phyloP scores from a whole-genome alignment of 305 asterid genomes.

The Fraxinus velutina region DNA sequence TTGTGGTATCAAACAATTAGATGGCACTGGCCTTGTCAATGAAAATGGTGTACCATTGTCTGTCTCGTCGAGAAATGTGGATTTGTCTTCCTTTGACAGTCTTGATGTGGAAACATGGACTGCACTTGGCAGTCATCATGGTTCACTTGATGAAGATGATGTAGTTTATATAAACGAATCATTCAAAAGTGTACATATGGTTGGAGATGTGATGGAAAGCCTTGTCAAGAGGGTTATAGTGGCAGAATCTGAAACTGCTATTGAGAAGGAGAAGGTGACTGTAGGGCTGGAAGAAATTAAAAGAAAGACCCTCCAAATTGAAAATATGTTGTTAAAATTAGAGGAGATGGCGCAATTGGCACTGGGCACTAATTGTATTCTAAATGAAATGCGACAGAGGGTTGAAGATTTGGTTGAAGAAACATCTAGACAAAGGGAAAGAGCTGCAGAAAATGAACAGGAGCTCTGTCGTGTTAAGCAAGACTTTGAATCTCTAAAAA shows the following conservation, averaged over 20 bases:
- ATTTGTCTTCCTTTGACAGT: constrained; percentile 49
- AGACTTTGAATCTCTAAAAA: constrained; percentile 86
- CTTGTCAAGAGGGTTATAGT: constrained; percentile 76
- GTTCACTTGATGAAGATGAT: constrained; percentile 61
- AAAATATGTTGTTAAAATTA: constrained; percentile 71
- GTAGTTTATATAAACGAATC: constrained; percentile 58
- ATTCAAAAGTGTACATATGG: constrained; percentile 69
- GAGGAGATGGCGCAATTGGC: constrained; percentile 95
- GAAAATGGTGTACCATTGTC: constrained; percentile 65
- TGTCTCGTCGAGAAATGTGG: constrained; percentile 57
- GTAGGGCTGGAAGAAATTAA: constrained; percentile 74
- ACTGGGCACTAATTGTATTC: constrained; percentile 59
- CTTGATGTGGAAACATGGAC: constrained; percentile 60
- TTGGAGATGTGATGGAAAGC: constrained; percentile 83
- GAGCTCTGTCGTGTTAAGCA: constrained; percentile 89
- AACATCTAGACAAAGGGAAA: constrained; percentile 85
- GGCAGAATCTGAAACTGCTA: constrained; percentile 82
- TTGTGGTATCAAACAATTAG: constrained; percentile 70
- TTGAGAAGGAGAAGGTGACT: constrained; percentile 69
- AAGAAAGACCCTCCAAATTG: constrained; percentile 68
- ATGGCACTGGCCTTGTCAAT: constrained; percentile 76
- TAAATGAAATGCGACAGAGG: constrained; percentile 86
- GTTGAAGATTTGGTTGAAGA: constrained; percentile 97
- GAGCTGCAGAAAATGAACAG: constrained; percentile 92
- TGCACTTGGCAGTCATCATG: constrained; percentile 46